These are phyloP conservation scores for Sporothrix sp. DNA, from an alignment of 2,329 filamentous ascomycete genomes.

Conservation along the genomic window DNA sequence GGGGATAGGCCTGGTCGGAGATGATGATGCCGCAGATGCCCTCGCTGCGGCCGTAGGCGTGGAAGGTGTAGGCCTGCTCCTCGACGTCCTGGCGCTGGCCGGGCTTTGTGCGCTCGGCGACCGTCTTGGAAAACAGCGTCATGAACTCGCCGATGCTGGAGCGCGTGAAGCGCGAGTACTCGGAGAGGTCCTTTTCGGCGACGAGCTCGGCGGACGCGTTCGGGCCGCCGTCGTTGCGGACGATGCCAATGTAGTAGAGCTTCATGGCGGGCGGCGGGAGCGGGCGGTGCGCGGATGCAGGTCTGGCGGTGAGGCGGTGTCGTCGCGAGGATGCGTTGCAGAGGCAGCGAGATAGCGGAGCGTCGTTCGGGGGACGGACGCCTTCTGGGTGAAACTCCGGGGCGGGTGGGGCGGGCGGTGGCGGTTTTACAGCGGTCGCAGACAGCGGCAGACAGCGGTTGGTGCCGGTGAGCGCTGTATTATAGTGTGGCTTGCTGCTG, in stretches of 20 bases:
- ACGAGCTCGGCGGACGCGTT: slow-evolving; percentile 14
- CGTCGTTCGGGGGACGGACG: neutral
- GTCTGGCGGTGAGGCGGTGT: neutral
- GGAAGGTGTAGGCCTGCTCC: slow-evolving; percentile 53
- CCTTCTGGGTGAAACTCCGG: slow-evolving; percentile 1
- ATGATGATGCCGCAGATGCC: slow-evolving; percentile 70
- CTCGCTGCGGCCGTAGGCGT: slow-evolving; percentile 66
- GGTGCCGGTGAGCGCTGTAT: too few relatives aligned
- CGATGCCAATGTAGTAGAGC: slow-evolving; percentile 76
- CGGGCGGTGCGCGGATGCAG: neutral
- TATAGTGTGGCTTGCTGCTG: too few relatives aligned
- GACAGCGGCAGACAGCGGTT: too few relatives aligned
- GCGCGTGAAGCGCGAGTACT: slow-evolving; percentile 72
- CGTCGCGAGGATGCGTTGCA: neutral
- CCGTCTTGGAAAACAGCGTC: slow-evolving; percentile 75
- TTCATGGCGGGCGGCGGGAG: too few relatives aligned
- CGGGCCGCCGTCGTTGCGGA: slow-evolving; percentile 54
- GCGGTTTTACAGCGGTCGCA: neutral
- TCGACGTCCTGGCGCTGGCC: slow-evolving; percentile 82
- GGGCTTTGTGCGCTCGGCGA: slow-evolving; percentile 64
- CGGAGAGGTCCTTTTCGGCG: slow-evolving; percentile 66
- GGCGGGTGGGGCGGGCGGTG: slow-evolving; percentile 6
- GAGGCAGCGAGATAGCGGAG: neutral
- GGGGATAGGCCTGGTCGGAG: slow-evolving; percentile 64
- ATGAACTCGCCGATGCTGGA: slow-evolving; percentile 39